phyloP scores from a whole-genome alignment of 257 asterid genomes.

The Ajuga chamaepitys region DNA sequence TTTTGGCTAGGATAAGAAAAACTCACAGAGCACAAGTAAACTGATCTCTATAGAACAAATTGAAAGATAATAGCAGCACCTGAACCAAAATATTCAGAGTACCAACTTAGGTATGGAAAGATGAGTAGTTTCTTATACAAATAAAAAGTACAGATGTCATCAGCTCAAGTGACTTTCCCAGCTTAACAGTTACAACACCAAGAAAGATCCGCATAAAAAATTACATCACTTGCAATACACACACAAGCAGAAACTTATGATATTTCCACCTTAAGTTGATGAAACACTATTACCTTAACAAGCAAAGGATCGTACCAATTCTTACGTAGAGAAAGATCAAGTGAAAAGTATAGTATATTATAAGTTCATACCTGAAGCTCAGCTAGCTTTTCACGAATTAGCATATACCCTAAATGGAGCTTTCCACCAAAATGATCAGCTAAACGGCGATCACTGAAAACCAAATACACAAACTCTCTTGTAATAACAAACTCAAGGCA shows the following conservation, averaged over 20 bases:
- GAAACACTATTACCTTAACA: neutral
- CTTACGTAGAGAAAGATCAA: neutral
- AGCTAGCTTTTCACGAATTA: slow-evolving; percentile 88
- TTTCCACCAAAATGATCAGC: slow-evolving; percentile 99
- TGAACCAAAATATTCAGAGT: slow-evolving; percentile 41
- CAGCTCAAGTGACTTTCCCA: neutral
- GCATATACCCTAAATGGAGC: slow-evolving; percentile 97
- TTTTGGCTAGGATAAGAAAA: slow-evolving; percentile 39
- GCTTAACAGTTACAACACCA: neutral
- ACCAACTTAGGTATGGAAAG: slow-evolving; percentile 35
- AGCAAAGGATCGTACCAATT: neutral
- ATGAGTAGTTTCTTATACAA: neutral
- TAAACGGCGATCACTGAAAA: slow-evolving; percentile 97
- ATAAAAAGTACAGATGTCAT: slow-evolving; percentile 14
- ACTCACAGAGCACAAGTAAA: slow-evolving; percentile 55
- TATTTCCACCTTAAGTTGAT: neutral
- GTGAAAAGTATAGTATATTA: neutral
- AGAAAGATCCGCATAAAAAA: neutral
- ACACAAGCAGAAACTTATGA: neutral
- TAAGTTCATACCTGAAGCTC: slow-evolving; percentile 71
- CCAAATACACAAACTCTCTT: slow-evolving; percentile 17
- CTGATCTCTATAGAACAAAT: slow-evolving; percentile 46
- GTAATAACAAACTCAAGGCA: slow-evolving; percentile 21
- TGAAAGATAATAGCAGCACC: slow-evolving; percentile 58
- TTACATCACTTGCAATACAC: neutral